Evolutionary conservation across 306 rosid species (phyloP).

Genomic region (Urtica urens): DNA sequence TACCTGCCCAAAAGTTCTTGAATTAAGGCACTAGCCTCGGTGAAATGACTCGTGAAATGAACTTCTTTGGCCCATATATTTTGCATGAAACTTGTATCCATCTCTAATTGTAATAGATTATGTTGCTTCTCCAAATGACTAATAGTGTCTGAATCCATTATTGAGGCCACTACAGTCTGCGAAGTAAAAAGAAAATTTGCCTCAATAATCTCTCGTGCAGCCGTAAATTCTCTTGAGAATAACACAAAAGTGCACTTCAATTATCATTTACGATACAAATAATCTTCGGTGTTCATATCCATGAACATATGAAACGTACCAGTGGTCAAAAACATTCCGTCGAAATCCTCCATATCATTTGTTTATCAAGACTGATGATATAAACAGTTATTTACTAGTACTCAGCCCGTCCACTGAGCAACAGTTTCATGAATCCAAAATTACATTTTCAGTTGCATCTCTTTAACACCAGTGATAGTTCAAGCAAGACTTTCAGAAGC

Average conservation of each 20-base stretch:
- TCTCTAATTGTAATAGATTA: constrained; percentile 29
- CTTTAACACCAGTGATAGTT: background rate
- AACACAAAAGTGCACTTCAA: no score
- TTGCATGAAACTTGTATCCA: constrained; percentile 22
- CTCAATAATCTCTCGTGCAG: background rate
- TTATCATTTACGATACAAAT: no score
- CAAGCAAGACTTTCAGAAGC: background rate
- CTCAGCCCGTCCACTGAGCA: background rate
- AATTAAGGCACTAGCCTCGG: constrained; percentile 45
- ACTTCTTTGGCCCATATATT: constrained; percentile 58
- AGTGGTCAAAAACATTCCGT: background rate
- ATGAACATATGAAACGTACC: background rate
- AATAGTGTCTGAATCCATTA: constrained; percentile 44
- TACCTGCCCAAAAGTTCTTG: constrained; percentile 29
- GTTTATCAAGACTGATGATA: no score
- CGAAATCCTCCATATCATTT: background rate
- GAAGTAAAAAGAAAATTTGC: constrained; percentile 12
- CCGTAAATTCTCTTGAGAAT: background rate
- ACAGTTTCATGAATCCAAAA: background rate
- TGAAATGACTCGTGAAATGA: constrained; percentile 21
- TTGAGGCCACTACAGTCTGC: constrained; percentile 54
- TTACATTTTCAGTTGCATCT: background rate
- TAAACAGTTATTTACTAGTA: background rate
- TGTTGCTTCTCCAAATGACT: constrained; percentile 27
- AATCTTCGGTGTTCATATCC: background rate